Conservation (phyloP, 1,139 yeast species). For the Scheffersomyces illinoinensis region DNA sequence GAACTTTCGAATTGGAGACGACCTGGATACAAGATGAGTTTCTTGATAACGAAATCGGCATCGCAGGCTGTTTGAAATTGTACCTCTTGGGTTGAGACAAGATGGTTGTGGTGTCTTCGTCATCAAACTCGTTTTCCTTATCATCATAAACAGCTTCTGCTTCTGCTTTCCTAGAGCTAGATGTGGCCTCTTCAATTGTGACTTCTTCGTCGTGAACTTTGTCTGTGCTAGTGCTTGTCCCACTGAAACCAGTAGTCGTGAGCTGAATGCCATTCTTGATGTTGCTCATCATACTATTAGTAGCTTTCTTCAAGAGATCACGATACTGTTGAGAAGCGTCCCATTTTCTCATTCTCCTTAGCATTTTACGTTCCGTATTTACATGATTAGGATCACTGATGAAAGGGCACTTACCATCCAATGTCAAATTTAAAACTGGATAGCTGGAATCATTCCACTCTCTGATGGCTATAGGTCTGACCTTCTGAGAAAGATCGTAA, state of each 20-base stretch:
- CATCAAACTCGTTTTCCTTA: conserved; percentile 4
- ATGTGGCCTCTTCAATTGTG: conserved; percentile 17
- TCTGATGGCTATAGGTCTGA: conserved; percentile 78
- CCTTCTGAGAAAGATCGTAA: conserved; percentile 76
- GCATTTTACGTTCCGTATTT: conserved; percentile 33
- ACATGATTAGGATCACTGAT: conserved; percentile 47
- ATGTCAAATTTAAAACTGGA: conserved; percentile 47
- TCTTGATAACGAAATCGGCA: conserved; percentile 17
- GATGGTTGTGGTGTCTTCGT: conserved; percentile 10
- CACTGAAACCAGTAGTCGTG: conserved; percentile 20
- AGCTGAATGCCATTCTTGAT: conserved; percentile 23
- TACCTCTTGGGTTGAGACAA: conserved; percentile 6
- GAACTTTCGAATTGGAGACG: conserved; percentile 42
- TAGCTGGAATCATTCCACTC: conserved; percentile 66
- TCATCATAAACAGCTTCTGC: conserved; percentile 6
- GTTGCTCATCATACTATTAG: conserved; percentile 32
- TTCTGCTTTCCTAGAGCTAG: conserved; percentile 12
- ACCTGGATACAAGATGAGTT: conserved; percentile 27
- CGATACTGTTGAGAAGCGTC: conserved; percentile 45
- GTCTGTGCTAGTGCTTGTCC: conserved; percentile 35
- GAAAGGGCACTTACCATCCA: conserved; percentile 75
- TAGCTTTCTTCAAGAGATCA: conserved; percentile 35
- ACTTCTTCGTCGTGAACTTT: conserved; percentile 19
- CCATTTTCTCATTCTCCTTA: conserved; percentile 40
- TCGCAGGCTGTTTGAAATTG: conserved; percentile 17